A percentile compares a stretch with the other conserved stretches of the same genome.
These are phyloP conservation scores for Xylaria telfairii DNA, from an alignment of 495 filamentous ascomycete species.

Conservation along the genomic window DNA sequence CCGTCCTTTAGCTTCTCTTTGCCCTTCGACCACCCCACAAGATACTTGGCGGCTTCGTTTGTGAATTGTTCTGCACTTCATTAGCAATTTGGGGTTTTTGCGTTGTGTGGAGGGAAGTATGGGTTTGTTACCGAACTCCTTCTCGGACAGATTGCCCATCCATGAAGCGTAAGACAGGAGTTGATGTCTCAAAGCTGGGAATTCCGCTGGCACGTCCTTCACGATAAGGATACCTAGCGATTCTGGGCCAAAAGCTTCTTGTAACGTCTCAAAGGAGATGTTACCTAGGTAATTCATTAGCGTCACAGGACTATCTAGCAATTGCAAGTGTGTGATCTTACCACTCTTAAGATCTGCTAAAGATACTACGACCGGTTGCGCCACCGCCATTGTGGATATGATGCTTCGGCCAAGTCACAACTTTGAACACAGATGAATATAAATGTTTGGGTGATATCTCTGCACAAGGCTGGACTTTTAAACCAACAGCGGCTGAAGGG, in stretches of 20 bases:
- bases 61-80: constrained; percentile 62
- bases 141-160: constrained; percentile 78
- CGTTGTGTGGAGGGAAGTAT: neutral
- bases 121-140: constrained; percentile 72
- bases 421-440: neutral
- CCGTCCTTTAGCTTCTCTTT: constrained; percentile 94
- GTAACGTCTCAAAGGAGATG: constrained; percentile 74
- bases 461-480: neutral
- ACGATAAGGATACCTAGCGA: constrained; percentile 95
- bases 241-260: constrained; percentile 86
- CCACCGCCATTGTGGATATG: constrained; percentile 46
- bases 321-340: constrained; percentile 30
- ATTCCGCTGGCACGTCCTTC: constrained; percentile 76
- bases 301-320: neutral
- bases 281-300: constrained; percentile 56
- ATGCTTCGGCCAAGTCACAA: neutral
- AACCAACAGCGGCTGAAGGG: constrained; percentile 5
- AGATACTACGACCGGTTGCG: constrained; percentile 58
- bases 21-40: constrained; percentile 80
- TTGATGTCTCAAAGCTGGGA: constrained; percentile 68
- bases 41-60: constrained; percentile 65
- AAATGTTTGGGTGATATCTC: neutral
- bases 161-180: constrained; percentile 88
- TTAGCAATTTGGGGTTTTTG: constrained; percentile 25
- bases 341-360: constrained; percentile 59